These are phyloP conservation scores for Ilyonectria robusta DNA, from an alignment of 2,329 filamentous ascomycete species.

Conservation along the genomic window DNA sequence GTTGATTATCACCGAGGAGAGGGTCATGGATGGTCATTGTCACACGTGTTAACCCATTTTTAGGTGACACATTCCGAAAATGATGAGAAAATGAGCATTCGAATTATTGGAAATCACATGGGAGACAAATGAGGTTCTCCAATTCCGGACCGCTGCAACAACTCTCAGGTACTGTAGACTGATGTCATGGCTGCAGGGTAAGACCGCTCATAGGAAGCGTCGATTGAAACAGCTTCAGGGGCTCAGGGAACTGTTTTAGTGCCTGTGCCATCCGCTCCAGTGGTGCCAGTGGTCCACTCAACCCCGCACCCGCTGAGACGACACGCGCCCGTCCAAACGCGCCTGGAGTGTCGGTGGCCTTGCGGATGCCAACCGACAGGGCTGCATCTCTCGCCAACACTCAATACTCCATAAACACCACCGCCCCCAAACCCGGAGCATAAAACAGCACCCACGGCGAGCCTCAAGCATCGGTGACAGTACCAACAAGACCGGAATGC, in stretches of 20 bases:
- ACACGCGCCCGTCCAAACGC: slow-evolving; percentile 34
- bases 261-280: slow-evolving; percentile 36
- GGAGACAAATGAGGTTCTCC: background rate
- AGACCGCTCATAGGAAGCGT: background rate
- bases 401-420: background rate
- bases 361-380: background rate
- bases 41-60: background rate
- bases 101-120: background rate
- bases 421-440: background rate
- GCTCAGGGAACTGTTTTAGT: slow-evolving; percentile 37
- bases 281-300: slow-evolving; percentile 38
- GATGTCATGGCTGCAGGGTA: slow-evolving; percentile 5
- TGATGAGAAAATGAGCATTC: background rate
- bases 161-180: background rate
- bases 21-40: background rate
- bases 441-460: background rate
- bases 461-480: background rate
- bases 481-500: slow-evolving; percentile 56
- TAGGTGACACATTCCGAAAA: background rate
- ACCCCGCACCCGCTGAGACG: slow-evolving; percentile 38
- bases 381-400: background rate
- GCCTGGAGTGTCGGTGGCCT: slow-evolving; percentile 15
- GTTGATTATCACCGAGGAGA: background rate
- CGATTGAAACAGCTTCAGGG: background rate
- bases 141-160: background rate